Evolutionary conservation across 23 red algal species (phyloP), one percentile per base, ranked within the genome.

Genomic region (Gracilaria domingensis): DNA sequence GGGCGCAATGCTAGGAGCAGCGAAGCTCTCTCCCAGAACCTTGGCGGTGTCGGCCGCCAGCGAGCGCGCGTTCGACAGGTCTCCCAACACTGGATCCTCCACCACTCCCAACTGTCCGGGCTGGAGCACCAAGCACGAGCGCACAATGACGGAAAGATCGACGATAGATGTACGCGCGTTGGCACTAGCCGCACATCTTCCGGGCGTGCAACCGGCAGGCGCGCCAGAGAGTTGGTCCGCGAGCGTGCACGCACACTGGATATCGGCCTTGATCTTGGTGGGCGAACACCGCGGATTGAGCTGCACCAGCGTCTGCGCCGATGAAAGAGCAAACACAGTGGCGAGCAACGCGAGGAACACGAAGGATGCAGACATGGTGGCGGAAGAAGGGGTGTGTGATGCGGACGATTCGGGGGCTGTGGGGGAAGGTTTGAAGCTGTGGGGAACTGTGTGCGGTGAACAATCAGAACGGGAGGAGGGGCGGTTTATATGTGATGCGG

Each of bases 111-210:
- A 11, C 23, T 77, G 72, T 50, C 72, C 72, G 40, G 72, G 72
- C 42, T 77, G 49, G 30, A 77, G 34, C 72, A 48, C 21, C 72
- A 77, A 16, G 39, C 72, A 77, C 17, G 40, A 29, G 72, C 72
- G 72, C 42, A 77, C 72, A 26, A 77, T 77, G 72, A 77, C 45
- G 72, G 40, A 51, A 12, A 77, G 72, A 26, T 77, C 45, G 7
- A 50, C 72, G 26, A 77, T 45, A 18, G 45, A 25, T 0, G 72
- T 29, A 33, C 72, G 72, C 0, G 72, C 21, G n/a, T 45, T 49
- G 38, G 45, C 72, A 42, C 40, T 51, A 6, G 40, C 30, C 40
- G 72, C 38, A 23, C 72, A 77, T 14, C 42, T 50, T 45, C 38
- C 38, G 39, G 72, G 40, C 2, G 42, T 11, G 42, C 72, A 77